Conservation (phyloP, 2,329 filamentous ascomycete genomes). For the Colletotrichum orbiculare region DNA sequence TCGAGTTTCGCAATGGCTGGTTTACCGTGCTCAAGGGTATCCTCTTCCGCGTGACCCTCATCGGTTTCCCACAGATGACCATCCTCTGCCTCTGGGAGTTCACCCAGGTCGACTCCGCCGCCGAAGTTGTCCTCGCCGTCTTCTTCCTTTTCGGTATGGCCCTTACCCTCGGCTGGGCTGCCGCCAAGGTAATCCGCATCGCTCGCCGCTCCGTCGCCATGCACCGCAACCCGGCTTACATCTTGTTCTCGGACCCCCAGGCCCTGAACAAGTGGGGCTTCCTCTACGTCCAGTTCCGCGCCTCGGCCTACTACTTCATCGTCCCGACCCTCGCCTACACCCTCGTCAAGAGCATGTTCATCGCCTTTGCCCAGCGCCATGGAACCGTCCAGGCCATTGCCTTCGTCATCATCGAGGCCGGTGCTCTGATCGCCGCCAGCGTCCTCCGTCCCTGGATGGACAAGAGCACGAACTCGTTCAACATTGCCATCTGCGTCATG, state of each 20-base stretch:
- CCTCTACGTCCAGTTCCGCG: constrained; percentile 96
- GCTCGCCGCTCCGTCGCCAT: constrained; percentile 88
- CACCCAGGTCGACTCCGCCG: constrained; percentile 84
- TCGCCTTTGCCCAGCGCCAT: constrained; percentile 80
- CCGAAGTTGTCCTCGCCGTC: constrained; percentile 86
- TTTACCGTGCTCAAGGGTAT: constrained; percentile 92
- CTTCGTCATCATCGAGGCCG: constrained; percentile 84
- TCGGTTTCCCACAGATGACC: constrained; percentile 91
- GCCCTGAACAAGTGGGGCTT: constrained; percentile 98
- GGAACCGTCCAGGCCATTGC: constrained; percentile 82
- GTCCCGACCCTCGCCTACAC: constrained; percentile 82
- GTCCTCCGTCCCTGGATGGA: constrained; percentile 97
- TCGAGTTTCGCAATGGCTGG: constrained; percentile 96
- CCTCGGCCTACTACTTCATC: constrained; percentile 95
- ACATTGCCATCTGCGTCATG: constrained; percentile 88
- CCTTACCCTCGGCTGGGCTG: constrained; percentile 83
- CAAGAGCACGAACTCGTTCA: constrained; percentile 97
- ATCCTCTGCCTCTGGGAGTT: constrained; percentile 95
- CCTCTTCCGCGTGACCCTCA: constrained; percentile 88
- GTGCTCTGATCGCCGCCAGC: constrained; percentile 79
- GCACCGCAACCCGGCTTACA: constrained; percentile 97
- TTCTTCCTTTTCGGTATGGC: constrained; percentile 89
- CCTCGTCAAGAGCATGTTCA: constrained; percentile 89
- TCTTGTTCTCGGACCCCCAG: constrained; percentile 94
- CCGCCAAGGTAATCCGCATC: constrained; percentile 88